Evolutionary conservation across 1,284 basidiomycete species (phyloP).

Genomic region (Phylloporus gajari): DNA sequence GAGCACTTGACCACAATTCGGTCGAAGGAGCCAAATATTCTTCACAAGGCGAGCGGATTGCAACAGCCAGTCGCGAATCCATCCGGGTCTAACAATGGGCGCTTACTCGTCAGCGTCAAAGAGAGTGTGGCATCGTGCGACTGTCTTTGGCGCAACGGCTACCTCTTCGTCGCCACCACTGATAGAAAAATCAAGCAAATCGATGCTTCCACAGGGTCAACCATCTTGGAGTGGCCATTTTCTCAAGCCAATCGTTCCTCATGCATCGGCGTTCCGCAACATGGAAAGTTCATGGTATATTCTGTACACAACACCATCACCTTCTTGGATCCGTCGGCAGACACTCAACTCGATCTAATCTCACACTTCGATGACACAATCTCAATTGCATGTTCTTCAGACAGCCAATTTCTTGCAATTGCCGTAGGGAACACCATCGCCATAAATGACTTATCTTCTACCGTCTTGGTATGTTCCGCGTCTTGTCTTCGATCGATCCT

Average conservation of each 20-base stretch:
- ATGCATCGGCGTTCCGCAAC: background rate
- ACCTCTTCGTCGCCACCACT: slow-evolving; percentile 1
- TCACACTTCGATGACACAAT: background rate
- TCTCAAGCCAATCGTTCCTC: background rate
- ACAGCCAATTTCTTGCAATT: background rate
- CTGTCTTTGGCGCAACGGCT: slow-evolving; percentile 6
- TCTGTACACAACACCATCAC: background rate
- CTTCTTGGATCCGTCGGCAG: background rate
- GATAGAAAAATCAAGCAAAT: background rate
- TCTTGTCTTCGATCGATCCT: no score
- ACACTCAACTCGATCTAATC: background rate
- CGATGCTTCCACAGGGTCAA: background rate
- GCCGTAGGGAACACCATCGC: background rate
- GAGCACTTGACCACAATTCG: no score
- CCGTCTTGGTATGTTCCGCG: no score
- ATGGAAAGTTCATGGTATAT: slow-evolving; percentile 1
- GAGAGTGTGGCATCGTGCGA: no score
- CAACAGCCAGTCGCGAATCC: background rate
- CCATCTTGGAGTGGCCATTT: slow-evolving; percentile 5
- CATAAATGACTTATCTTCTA: background rate
- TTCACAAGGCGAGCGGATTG: slow-evolving; percentile 7
- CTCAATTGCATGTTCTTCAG: background rate
- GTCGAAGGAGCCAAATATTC: slow-evolving; percentile 19
- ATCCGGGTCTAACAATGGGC: background rate
- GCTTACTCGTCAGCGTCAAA: background rate